Evolutionary conservation across 768 basidiomycete species (phyloP).

Genomic region (Phylloporus sp.): DNA sequence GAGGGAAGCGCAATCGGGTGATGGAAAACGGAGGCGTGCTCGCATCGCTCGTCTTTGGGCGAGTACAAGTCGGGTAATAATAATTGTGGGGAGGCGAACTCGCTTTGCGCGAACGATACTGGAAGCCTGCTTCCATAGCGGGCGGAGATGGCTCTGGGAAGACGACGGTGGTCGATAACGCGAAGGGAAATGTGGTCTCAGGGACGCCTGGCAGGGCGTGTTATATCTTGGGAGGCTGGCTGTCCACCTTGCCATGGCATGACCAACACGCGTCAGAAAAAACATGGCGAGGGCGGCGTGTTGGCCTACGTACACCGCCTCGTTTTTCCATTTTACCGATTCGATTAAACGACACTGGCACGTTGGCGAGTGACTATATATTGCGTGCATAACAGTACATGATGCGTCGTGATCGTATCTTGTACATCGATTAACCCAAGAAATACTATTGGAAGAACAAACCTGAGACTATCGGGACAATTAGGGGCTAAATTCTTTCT

Average conservation of each 20-base stretch:
- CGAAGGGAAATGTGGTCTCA: conserved; percentile 13
- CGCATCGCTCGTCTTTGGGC: conserved; percentile 23
- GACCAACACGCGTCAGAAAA: conserved; percentile 26
- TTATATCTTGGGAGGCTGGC: conserved; percentile 32
- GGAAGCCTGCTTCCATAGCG: conserved; percentile 29
- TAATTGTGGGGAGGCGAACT: conserved; percentile 19
- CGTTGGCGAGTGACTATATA: conserved; percentile 24
- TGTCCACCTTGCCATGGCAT: conserved; percentile 28
- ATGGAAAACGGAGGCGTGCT: conserved; percentile 8
- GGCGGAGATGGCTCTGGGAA: conserved; percentile 2
- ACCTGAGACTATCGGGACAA: conserved; percentile 1
- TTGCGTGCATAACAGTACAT: conserved; percentile 12
- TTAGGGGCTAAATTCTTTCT: neutral
- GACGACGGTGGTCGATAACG: conserved; percentile 9
- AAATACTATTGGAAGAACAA: conserved; percentile 4
- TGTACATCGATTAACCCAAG: conserved; percentile 7
- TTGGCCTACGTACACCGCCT: conserved; percentile 27
- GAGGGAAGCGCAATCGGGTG: conserved; percentile 21
- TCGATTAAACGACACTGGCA: conserved; percentile 21
- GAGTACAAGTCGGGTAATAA: conserved; percentile 11
- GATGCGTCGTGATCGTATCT: conserved; percentile 10
- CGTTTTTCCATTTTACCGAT: conserved; percentile 18
- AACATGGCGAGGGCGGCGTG: conserved; percentile 21
- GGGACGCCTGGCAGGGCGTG: conserved; percentile 14
- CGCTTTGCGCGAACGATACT: conserved; percentile 24